Evolutionary conservation across 352 stramenopile genomes (phyloP).

Genomic region (Pythium phragmiticola): DNA sequence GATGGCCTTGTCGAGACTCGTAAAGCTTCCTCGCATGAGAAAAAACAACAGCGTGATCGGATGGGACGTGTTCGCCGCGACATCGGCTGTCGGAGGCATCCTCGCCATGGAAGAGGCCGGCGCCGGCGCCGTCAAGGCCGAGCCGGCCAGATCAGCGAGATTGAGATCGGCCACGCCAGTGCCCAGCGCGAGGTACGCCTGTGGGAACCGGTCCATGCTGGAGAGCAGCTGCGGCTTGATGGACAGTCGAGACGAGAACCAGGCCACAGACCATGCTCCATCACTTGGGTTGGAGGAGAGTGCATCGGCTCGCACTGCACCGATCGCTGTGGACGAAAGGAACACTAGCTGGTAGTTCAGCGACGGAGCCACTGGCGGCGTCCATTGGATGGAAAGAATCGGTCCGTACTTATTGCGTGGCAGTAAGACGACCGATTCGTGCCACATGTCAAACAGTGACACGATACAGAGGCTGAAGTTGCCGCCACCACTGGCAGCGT

Average conservation of each 20-base stretch:
- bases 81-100: constrained; percentile 2
- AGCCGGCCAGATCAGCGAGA: constrained; percentile 38
- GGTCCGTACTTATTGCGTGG: constrained; percentile 58
- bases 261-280: constrained; percentile 57
- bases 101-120: neutral
- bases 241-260: constrained; percentile 62
- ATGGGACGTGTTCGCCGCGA: constrained; percentile 32
- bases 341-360: constrained; percentile 62
- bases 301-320: constrained; percentile 56
- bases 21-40: constrained; percentile 62
- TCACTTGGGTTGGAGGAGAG: constrained; percentile 17
- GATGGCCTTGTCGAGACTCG: constrained; percentile 52
- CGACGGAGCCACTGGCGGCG: constrained; percentile 45
- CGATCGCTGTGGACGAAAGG: constrained; percentile 61
- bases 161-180: constrained; percentile 59
- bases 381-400: constrained; percentile 68
- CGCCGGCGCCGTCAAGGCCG: neutral
- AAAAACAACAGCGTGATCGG: constrained; percentile 72
- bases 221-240: constrained; percentile 49
- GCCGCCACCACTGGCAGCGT: constrained; percentile 1
- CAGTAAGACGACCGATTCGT: constrained; percentile 56
- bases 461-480: constrained; percentile 52
- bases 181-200: constrained; percentile 44
- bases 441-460: constrained; percentile 42
- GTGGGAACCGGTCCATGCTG: constrained; percentile 52